Percentiles rank a stretch among this genome's conserved stretches.
Conservation (phyloP, 805 yeast species). For the Lipomyces anomalus region DNA sequence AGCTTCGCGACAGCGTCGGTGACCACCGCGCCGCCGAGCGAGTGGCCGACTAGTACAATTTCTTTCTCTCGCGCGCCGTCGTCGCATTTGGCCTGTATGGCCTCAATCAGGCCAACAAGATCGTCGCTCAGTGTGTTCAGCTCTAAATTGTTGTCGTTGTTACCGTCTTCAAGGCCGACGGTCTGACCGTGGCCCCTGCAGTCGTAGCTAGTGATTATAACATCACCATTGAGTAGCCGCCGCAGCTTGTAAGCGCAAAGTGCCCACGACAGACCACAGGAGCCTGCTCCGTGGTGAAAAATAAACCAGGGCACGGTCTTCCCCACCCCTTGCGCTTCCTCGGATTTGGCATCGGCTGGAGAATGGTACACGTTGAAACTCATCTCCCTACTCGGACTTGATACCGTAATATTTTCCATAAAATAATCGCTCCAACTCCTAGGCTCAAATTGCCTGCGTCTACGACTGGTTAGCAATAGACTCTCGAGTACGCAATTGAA, state of each 20-base stretch:
- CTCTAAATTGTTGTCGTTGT: constrained; percentile 37
- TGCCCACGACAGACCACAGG: constrained; percentile 75
- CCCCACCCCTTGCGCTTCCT: too few relatives aligned
- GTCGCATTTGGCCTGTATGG: constrained; percentile 33
- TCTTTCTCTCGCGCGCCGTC: constrained; percentile 23
- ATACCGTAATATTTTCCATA: too few relatives aligned
- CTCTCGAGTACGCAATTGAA: too few relatives aligned
- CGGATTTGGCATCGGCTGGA: too few relatives aligned
- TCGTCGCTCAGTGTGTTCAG: constrained; percentile 55
- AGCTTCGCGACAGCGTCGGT: constrained; percentile 44
- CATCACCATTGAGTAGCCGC: constrained; percentile 34
- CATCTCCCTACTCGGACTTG: too few relatives aligned
- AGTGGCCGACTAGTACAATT: constrained; percentile 74
- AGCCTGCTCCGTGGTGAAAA: constrained; percentile 94
- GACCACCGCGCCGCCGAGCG: constrained; percentile 85
- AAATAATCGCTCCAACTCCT: too few relatives aligned
- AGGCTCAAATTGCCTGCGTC: too few relatives aligned
- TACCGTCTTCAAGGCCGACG: constrained; percentile 20
- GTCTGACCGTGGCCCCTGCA: constrained; percentile 80
- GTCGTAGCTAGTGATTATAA: constrained; percentile 71
- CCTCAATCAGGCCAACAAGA: constrained; percentile 43
- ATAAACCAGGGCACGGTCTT: constrained; percentile 53
- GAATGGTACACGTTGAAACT: too few relatives aligned
- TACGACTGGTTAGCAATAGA: too few relatives aligned
- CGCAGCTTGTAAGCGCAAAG: constrained; percentile 11